Conservation (phyloP, 768 basidiomycete species). For the Harrya chromipes region DNA sequence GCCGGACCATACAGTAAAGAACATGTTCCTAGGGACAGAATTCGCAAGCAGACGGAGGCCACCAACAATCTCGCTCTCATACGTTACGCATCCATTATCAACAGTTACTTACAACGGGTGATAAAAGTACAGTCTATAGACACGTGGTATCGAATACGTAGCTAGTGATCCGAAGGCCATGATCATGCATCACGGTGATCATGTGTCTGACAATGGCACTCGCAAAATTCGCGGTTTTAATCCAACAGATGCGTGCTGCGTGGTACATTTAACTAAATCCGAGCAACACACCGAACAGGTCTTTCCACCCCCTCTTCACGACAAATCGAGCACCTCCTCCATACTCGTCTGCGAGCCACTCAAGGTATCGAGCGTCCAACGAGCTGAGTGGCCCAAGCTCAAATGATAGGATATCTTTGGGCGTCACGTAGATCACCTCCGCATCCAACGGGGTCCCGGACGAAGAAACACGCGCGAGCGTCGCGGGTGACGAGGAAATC, state of each 20-base stretch:
- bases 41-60: too few relatives aligned
- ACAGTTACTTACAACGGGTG: too few relatives aligned
- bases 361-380: conserved; percentile 69
- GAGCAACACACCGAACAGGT: conserved; percentile 42
- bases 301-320: conserved; percentile 47
- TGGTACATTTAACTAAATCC: conserved; percentile 35
- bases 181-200: too few relatives aligned
- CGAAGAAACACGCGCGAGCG: background rate
- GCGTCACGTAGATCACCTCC: conserved; percentile 46
- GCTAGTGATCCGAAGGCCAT: too few relatives aligned
- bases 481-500: conserved; percentile 11
- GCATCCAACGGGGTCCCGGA: conserved; percentile 8
- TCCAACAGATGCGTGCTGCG: too few relatives aligned
- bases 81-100: too few relatives aligned
- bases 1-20: conserved; percentile 12
- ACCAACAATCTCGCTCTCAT: too few relatives aligned
- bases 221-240: too few relatives aligned
- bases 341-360: conserved; percentile 74
- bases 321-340: conserved; percentile 41
- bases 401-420: conserved; percentile 63
- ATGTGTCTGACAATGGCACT: too few relatives aligned
- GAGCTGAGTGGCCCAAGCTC: conserved; percentile 73
- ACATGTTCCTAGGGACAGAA: too few relatives aligned
- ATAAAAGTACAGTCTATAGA: too few relatives aligned
- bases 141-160: too few relatives aligned